Evolutionary conservation across 345 rosid genomes (phyloP), one percentile per base, ranked within the genome.

Genomic region (Pugionium cornutum): DNA sequence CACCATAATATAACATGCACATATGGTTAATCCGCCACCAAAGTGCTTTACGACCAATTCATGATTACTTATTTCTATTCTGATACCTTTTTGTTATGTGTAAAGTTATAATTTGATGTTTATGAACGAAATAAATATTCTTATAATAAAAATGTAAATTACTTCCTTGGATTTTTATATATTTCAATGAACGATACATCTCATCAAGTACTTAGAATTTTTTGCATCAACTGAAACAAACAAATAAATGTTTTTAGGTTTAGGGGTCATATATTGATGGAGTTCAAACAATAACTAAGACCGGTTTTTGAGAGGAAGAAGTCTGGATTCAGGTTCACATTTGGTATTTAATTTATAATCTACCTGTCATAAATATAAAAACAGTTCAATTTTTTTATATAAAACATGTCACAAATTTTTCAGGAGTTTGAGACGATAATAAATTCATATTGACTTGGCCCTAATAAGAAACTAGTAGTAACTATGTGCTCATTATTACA

Each of bases 71-170:
- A 41, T 32, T 71, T 48, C 11, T 48, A 48, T 49, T 29, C 27
- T 41, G 64, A 63, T 63, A 63, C 58, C 64, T 71, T 33, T 72
- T 59, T 33, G 8, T 57, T 64, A 57, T 49, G 76, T 64, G 76
- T 64, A 72, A 64, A 64, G 76, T 26, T 64, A 9, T 33, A 27
- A 6, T 27, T 28, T 33, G 32, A 32, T 8, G 4, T 46, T 32
- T 40, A 36, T 40, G 32, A 56, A 9, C 64, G 64, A 64, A 42
- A 71, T 27, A 40, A 10, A 63, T 46, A 56, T 64, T 64, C 65
- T 48, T 11, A 6, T 46, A n/a, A 44, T 4, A 4, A 3, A 40
- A 47, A 39, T 39, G 36, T 37, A 55, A 40, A 39, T 4, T 37
- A 10, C 56, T 4, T 42, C 3, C 30, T 42, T 18, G 2, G 9